Base-by-base conservation (phyloP, 768 basidiomycete species). In the Rhizopogon vulgaris region DNA sequence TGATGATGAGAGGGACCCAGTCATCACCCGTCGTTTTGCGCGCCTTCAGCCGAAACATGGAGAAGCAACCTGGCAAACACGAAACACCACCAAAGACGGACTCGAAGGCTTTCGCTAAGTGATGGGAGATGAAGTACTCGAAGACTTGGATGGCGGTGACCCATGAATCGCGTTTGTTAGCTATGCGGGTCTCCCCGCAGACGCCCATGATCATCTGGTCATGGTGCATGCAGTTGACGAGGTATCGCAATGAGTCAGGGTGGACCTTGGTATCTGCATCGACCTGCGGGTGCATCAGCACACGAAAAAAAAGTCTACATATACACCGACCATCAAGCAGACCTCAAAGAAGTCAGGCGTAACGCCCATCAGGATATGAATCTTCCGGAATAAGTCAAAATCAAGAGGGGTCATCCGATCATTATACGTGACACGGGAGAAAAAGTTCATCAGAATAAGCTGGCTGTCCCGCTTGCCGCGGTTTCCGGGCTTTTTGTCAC, bases 171-270 rank as follows among this genome's bases (percentile, higher is more conserved):
- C 94, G 87, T 66, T 99, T 99, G 78, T 99, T 99, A 41, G 92
- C 94, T 70, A 99, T 96, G 24, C 95, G 87, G 4, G 96, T 99
- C 69, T 99, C 96, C 46, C 96, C 96, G 65, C 96, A 98, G 30
- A 94, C 89, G 28, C 96, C 96, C 96, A 99, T 99, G 67, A 98
- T 94, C 83, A 94, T 83, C 64, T 87, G 90, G 70, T 99, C 96
- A 67, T 96, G 89, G 59, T 98, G 94, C 94, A 98, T 94, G 71
- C 90, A 93, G 66, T 98, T 97, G 62, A 99, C 95, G 41, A 98
- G 79, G 62, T 90, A 82, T 51, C 80, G 84, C 38, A 98, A 78
- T 1, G 96, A 95, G 39, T 90, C 85, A 6, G 92, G 90, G 66
- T 88, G 91, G 28, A 96, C 90, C 63, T 91, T 94, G 7, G 96